Base-by-base conservation (phyloP, 2,329 filamentous ascomycete genomes). In the Leptosphaerulina australis region DNA sequence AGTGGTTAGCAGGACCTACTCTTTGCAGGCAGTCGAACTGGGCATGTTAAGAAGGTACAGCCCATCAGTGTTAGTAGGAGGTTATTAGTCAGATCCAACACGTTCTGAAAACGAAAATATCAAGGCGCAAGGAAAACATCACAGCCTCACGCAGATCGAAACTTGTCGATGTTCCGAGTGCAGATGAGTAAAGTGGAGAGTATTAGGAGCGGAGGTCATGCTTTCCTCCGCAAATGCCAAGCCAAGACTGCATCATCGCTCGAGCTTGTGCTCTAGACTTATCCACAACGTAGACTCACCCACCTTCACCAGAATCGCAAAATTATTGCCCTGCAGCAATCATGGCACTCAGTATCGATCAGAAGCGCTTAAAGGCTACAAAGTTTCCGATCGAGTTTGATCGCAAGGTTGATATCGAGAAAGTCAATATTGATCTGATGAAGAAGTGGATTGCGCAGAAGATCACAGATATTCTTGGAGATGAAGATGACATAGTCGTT, bases 381-480 rank as follows among this genome's bases (percentile, higher is more conserved):
- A 97, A 95, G 70, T 97, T 97, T 59, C 94, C 94, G 35, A 82
- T 87, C 6, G 91, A 97, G 69, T 99, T 97, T 77, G 93, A 84
- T 70, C 86, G 90, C 71, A 97, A 97, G 79, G 94, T 99, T 59
- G 92, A 99, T 78, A 96, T 95, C 84, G 85, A 87, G 63, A 97
- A 97, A 78, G 91, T 99, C 74, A 97, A 99, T 71, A 81, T 96
- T 40, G 91, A 96, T 74, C 90, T 99, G 47, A 96, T 99, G 86
- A 97, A 97, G 82, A 97, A 91, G 79, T 99, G 94, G 94, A 97
- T 97, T 71, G 88, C 90, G 4, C 84, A 87, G 65, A 90, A 88
- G 72, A 90, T 99, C 48, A 89, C 88, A 18, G 87, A 90, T 49
- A 93, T 97, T 37, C 78, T 97, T 31, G 89, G 89, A n/a, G 89